These are phyloP conservation scores for Telfairia occidentalis DNA, from an alignment of 331 rosid genomes.

Conservation along the genomic window DNA sequence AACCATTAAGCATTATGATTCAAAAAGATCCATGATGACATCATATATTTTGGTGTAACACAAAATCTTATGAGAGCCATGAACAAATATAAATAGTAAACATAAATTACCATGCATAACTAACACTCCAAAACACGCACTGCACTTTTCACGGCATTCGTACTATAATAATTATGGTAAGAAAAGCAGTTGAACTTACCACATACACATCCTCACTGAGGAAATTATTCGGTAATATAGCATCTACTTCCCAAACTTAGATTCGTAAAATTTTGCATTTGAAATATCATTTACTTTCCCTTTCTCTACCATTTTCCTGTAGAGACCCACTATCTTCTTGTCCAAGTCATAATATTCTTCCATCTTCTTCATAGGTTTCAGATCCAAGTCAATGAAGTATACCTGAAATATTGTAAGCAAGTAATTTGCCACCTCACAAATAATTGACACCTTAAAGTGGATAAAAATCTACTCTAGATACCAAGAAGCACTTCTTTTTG, in stretches of 20 bases:
- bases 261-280: constrained; percentile 18
- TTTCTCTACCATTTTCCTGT: constrained; percentile 40
- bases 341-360: constrained; percentile 78
- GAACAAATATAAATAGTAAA: neutral
- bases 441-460: neutral
- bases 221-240: constrained; percentile 25
- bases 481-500: neutral
- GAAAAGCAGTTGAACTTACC: constrained; percentile 14
- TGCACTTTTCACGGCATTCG: neutral
- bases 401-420: constrained; percentile 30
- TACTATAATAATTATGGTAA: neutral
- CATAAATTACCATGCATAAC: neutral
- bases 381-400: constrained; percentile 74
- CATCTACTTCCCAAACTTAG: constrained; percentile 13
- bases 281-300: constrained; percentile 31
- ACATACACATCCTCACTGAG: constrained; percentile 5
- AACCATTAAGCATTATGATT: neutral
- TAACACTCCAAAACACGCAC: neutral
- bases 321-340: constrained; percentile 68
- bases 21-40: neutral
- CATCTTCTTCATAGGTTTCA: constrained; percentile 72
- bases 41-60: neutral
- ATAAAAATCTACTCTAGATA: neutral
- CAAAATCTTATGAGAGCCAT: neutral
- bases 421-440: constrained; percentile 19